Percentiles rank a stretch among this genome's conserved stretches.
Conservation (phyloP, 2,329 filamentous ascomycete genomes). For the Apiospora aurea region DNA sequence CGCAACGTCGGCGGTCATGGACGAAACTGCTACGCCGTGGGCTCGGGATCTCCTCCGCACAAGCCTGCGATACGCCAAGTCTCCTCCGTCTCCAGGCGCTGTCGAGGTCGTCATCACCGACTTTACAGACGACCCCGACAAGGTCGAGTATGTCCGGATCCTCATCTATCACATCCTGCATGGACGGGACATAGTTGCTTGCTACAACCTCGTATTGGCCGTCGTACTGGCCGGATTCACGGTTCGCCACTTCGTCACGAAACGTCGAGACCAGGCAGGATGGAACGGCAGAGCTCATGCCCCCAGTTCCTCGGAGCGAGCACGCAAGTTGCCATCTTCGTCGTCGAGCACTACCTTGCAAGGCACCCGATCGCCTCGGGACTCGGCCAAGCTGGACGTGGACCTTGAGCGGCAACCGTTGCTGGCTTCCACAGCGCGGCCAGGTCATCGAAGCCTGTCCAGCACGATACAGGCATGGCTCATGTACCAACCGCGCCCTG, state of each 20-base stretch:
- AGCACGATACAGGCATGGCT: constrained; percentile 41
- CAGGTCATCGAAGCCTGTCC: neutral
- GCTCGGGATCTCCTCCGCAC: constrained; percentile 33
- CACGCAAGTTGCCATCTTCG: constrained; percentile 34
- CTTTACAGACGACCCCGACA: constrained; percentile 40
- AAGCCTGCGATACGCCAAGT: constrained; percentile 33
- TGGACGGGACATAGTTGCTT: constrained; percentile 42
- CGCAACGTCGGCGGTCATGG: neutral
- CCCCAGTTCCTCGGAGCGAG: constrained; percentile 12
- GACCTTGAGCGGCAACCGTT: constrained; percentile 48
- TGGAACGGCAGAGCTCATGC: constrained; percentile 21
- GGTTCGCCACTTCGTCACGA: constrained; percentile 35
- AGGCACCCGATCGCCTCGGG: constrained; percentile 37
- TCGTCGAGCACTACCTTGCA: constrained; percentile 45
- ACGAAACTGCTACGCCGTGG: constrained; percentile 27
- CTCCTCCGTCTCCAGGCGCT: constrained; percentile 24
- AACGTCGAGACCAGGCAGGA: constrained; percentile 6
- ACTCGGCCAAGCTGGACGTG: constrained; percentile 34
- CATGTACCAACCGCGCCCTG: constrained; percentile 63
- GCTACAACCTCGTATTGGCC: constrained; percentile 46
- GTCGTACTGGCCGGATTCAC: constrained; percentile 39
- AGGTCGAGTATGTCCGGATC: constrained; percentile 43
- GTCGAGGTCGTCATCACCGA: constrained; percentile 24
- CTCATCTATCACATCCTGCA: constrained; percentile 43
- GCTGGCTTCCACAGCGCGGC: constrained; percentile 30